A percentile compares a stretch with the other conserved stretches of the same genome.
Conservation (phyloP, 441 rosid genomes). For the Pelargonium cotyledonis region DNA sequence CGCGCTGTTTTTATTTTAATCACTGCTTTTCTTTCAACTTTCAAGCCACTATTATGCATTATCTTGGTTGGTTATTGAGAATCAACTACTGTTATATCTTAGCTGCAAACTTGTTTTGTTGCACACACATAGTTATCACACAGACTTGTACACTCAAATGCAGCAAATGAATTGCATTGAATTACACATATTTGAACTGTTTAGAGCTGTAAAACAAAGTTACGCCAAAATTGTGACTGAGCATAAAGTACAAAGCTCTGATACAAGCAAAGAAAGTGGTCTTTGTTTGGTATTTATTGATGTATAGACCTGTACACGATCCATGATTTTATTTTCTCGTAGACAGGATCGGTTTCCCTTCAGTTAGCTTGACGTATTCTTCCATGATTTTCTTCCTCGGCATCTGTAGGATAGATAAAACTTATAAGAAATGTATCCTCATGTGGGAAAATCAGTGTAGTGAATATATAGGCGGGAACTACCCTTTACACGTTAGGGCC, state of each 20-base stretch:
- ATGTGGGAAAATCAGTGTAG: background rate
- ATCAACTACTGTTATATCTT: background rate
- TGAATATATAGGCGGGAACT: too few relatives aligned
- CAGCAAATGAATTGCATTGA: background rate
- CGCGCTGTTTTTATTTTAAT: background rate
- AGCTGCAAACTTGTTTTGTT: too few relatives aligned
- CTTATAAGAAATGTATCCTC: background rate
- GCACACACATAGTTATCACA: too few relatives aligned
- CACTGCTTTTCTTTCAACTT: too few relatives aligned
- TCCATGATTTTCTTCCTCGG: slow-evolving; percentile 50
- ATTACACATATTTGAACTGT: background rate
- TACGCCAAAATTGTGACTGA: too few relatives aligned
- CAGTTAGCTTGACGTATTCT: slow-evolving; percentile 52
- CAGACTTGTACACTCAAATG: too few relatives aligned
- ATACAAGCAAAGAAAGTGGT: background rate
- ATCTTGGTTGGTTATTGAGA: background rate
- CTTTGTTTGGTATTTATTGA: background rate
- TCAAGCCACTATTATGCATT: too few relatives aligned
- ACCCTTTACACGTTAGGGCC: too few relatives aligned
- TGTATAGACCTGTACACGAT: background rate
- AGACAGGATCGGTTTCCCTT: slow-evolving; percentile 15
- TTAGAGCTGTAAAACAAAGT: background rate
- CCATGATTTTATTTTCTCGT: slow-evolving; percentile 8
- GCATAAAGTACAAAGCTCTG: too few relatives aligned
- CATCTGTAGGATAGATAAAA: slow-evolving; percentile 29